These are phyloP conservation scores for Exophiala mesophila DNA, from an alignment of 2,329 filamentous ascomycete genomes.

Conservation along the genomic window DNA sequence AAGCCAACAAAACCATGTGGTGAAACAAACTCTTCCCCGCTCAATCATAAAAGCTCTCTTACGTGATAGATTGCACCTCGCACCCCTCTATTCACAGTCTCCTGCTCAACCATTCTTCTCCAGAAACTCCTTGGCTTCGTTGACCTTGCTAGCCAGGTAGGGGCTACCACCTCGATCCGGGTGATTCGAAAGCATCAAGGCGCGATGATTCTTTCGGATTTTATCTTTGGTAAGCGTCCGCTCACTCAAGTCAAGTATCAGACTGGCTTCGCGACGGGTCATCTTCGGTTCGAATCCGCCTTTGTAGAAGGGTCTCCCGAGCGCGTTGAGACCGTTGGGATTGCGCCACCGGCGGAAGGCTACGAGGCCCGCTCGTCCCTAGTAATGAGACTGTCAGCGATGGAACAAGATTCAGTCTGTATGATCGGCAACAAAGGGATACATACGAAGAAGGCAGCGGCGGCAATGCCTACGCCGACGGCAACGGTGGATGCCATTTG, in stretches of 20 bases:
- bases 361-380: conserved; percentile 90
- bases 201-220: conserved; percentile 89
- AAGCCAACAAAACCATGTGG: not conserved
- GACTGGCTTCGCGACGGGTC: conserved; percentile 82
- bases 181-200: conserved; percentile 95
- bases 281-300: conserved; percentile 96
- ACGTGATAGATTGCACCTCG: too few relatives aligned
- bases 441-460: conserved; percentile 74
- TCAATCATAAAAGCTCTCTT: too few relatives aligned
- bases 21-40: too few relatives aligned
- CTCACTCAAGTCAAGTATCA: conserved; percentile 92
- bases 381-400: conserved; percentile 10
- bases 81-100: not conserved
- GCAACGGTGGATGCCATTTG: conserved; percentile 41
- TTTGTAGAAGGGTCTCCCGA: conserved; percentile 94
- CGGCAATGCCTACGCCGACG: conserved; percentile 43
- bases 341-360: conserved; percentile 79
- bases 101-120: conserved; percentile 60
- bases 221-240: conserved; percentile 84
- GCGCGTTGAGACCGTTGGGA: conserved; percentile 57
- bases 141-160: conserved; percentile 95
- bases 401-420: too few relatives aligned
- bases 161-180: conserved; percentile 95
- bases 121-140: conserved; percentile 94
- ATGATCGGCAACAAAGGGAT: too few relatives aligned